Conservation (phyloP, 306 rosid genomes). For the Trifolium subterraneum region DNA sequence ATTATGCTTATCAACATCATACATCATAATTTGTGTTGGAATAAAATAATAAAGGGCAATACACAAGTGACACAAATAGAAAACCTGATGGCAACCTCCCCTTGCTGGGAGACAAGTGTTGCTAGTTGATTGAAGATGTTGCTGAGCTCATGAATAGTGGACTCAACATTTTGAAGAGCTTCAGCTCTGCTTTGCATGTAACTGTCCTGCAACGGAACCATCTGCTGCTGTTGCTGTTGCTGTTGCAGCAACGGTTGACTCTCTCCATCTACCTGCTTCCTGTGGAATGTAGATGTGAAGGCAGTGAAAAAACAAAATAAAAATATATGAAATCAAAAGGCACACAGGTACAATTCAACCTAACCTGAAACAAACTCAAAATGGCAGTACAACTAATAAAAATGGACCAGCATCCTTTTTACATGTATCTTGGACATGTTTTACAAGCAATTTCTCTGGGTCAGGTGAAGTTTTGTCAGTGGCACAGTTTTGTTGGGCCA, state of each 20-base stretch:
- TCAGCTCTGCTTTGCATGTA: slow-evolving; percentile 99
- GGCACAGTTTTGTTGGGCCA: slow-evolving; percentile 1
- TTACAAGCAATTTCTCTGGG: not conserved
- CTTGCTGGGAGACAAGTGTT: slow-evolving; percentile 96
- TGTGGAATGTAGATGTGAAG: slow-evolving; percentile 54
- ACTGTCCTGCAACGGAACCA: slow-evolving; percentile 89
- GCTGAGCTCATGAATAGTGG: slow-evolving; percentile 95
- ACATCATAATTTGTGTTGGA: slow-evolving; percentile 4
- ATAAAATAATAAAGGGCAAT: slow-evolving; percentile 22
- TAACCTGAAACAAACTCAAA: not conserved
- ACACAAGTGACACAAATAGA: slow-evolving; percentile 29
- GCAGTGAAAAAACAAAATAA: not conserved
- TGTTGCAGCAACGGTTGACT: slow-evolving; percentile 80
- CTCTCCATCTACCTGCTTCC: slow-evolving; percentile 87
- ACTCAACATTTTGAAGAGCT: slow-evolving; percentile 96
- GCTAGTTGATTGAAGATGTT: slow-evolving; percentile 93
- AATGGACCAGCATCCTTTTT: not conserved
- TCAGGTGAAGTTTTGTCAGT: not conserved
- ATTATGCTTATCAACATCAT: too few species aligned
- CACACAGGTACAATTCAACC: slow-evolving; percentile 23
- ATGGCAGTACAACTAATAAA: slow-evolving; percentile 7
- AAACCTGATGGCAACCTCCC: slow-evolving; percentile 96
- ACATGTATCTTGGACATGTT: not conserved
- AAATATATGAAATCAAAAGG: slow-evolving; percentile 16
- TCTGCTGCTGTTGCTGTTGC: slow-evolving; percentile 70